Evolutionary conservation across 2,329 filamentous ascomycete species (phyloP).

Genomic region (Fusarium sp.): DNA sequence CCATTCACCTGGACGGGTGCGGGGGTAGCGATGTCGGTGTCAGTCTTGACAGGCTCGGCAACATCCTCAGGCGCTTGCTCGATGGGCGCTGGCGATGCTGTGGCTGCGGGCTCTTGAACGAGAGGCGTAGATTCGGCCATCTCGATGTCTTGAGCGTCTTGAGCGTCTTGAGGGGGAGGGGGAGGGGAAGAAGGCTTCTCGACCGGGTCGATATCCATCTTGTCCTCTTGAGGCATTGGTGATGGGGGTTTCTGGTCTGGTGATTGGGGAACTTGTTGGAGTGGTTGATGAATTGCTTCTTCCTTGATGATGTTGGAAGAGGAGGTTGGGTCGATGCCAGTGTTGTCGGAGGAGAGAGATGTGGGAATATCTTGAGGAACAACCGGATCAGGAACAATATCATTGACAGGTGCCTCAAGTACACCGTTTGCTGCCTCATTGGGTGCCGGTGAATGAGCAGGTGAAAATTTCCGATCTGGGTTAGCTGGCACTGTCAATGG

Average conservation of each 20-base stretch:
- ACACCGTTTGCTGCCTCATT: constrained; percentile 24
- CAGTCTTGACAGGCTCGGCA: constrained; percentile 7
- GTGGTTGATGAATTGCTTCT: constrained; percentile 22
- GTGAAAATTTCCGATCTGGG: constrained; percentile 20
- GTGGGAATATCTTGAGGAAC: constrained; percentile 10
- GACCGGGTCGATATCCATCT: constrained; percentile 38
- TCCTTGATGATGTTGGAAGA: constrained; percentile 21
- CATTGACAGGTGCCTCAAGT: neutral
- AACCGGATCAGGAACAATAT: constrained; percentile 16
- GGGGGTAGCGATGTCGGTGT: neutral
- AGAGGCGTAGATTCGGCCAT: constrained; percentile 31
- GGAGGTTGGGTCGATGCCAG: neutral
- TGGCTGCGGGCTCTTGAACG: neutral
- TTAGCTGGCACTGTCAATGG: constrained; percentile 2
- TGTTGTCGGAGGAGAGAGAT: constrained; percentile 12
- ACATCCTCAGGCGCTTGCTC: neutral
- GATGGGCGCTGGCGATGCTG: neutral
- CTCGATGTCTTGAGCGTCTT: constrained; percentile 35
- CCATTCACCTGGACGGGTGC: constrained; percentile 16
- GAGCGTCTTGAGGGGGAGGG: constrained; percentile 19
- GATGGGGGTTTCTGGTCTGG: constrained; percentile 16
- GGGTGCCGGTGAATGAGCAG: constrained; percentile 15
- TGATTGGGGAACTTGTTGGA: neutral
- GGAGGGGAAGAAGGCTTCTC: constrained; percentile 2
- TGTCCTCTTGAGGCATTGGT: constrained; percentile 25